These are phyloP conservation scores for Tulasnella sp. DNA, from an alignment of 768 basidiomycete species.

Conservation along the genomic window DNA sequence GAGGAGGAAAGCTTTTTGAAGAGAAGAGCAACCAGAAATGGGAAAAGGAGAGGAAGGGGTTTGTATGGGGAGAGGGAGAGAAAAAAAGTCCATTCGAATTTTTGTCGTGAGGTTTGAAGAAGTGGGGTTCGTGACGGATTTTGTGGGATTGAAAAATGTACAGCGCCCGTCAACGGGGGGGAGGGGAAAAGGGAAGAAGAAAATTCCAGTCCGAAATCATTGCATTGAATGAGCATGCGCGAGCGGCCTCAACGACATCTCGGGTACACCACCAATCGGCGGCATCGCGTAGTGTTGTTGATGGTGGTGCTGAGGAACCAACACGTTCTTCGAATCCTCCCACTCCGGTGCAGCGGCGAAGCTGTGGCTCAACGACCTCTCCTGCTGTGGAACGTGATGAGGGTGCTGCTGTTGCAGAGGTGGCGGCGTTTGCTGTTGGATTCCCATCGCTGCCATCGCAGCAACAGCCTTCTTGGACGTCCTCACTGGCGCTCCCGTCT, in stretches of 20 bases:
- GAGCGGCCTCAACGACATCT: constrained; percentile 5
- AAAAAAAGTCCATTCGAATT: not conserved
- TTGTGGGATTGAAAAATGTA: not conserved
- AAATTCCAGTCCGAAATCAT: not conserved
- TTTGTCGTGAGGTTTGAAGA: not conserved
- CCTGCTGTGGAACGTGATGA: not conserved
- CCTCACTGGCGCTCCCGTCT: constrained; percentile 8
- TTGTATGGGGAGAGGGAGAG: not conserved
- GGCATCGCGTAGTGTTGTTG: not conserved
- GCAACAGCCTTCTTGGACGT: constrained; percentile 15
- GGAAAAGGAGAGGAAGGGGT: not conserved
- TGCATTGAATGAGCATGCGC: constrained; percentile 1
- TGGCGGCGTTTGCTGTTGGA: not conserved
- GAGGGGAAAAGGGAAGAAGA: not conserved
- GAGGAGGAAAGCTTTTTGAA: not conserved
- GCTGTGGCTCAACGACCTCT: not conserved
- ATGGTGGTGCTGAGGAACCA: not conserved
- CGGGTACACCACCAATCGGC: constrained; percentile 3
- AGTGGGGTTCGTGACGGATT: not conserved
- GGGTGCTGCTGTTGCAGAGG: not conserved
- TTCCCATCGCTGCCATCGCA: not conserved
- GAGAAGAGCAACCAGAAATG: not conserved
- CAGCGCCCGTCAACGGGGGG: not conserved
- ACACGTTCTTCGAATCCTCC: constrained; percentile 6
- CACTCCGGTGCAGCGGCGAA: not conserved